A percentile compares a stretch with the other conserved stretches of the same genome.
phyloP scores from a whole-genome alignment of 345 rosid genomes.

The Eucalyptus regnans region DNA sequence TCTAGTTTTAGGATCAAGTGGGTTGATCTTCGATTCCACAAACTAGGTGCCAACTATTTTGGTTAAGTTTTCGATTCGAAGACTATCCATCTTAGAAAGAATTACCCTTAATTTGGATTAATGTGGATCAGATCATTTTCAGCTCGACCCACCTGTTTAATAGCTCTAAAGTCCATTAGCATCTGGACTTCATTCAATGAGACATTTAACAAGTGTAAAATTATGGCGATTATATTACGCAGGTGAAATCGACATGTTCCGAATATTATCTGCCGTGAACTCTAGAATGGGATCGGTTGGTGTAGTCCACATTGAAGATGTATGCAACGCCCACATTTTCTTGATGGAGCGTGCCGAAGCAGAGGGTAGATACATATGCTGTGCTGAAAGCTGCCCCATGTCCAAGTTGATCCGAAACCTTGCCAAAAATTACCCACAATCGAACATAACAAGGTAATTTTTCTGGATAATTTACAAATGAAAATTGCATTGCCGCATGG shows the following conservation, averaged over 20 bases:
- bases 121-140: no score
- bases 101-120: not conserved
- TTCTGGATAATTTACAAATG: not conserved
- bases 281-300: constrained; percentile 72
- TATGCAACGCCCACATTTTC: constrained; percentile 64
- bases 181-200: not conserved
- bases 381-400: constrained; percentile 26
- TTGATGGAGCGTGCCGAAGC: constrained; percentile 51
- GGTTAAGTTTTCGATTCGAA: no score
- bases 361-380: constrained; percentile 58
- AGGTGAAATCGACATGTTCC: constrained; percentile 47
- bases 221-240: not conserved
- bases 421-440: constrained; percentile 6
- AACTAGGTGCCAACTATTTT: not conserved
- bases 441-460: constrained; percentile 18
- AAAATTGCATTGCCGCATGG: not conserved
- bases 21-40: not conserved
- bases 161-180: not conserved
- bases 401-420: constrained; percentile 29
- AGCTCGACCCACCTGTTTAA: rapidly evolving
- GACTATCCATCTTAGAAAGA: not conserved
- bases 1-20: not conserved
- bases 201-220: not conserved
- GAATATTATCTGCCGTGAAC: constrained; percentile 54
- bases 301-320: constrained; percentile 68